Conservation (phyloP, 2,329 filamentous ascomycete species). For the Fusarium siculi region DNA sequence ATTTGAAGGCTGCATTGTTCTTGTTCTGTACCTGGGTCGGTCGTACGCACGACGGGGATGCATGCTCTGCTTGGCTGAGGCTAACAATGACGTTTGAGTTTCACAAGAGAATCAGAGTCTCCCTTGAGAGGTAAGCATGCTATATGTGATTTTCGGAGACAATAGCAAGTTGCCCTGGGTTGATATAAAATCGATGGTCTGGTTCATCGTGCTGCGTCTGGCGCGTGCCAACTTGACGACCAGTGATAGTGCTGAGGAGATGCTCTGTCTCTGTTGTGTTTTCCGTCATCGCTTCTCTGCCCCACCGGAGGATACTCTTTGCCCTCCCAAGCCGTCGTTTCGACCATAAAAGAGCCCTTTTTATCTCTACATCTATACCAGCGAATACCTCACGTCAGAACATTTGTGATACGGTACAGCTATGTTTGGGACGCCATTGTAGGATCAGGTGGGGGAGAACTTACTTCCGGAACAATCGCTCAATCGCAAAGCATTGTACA, state of each 20-base stretch:
- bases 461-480: constrained; percentile 70
- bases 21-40: background rate
- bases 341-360: constrained; percentile 67
- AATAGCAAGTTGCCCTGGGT: background rate
- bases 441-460: constrained; percentile 38
- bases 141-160: background rate
- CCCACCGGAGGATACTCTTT: constrained; percentile 32
- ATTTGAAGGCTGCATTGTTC: background rate
- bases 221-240: constrained; percentile 50
- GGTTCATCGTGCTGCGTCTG: constrained; percentile 43
- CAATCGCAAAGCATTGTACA: constrained; percentile 66
- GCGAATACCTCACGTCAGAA: constrained; percentile 8
- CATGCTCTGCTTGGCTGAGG: too few relatives aligned
- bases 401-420: background rate
- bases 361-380: constrained; percentile 66
- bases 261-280: constrained; percentile 27
- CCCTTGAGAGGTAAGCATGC: background rate
- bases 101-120: background rate
- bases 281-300: constrained; percentile 21
- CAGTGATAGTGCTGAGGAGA: constrained; percentile 45
- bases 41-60: background rate
- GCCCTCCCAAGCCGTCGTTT: constrained; percentile 72
- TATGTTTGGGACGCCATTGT: background rate
- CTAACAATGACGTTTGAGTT: too few relatives aligned
- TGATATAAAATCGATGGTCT: background rate